These are phyloP conservation scores for Cylindrotheca closterium DNA, from an alignment of 108 stramenopile species.

Conservation along the genomic window DNA sequence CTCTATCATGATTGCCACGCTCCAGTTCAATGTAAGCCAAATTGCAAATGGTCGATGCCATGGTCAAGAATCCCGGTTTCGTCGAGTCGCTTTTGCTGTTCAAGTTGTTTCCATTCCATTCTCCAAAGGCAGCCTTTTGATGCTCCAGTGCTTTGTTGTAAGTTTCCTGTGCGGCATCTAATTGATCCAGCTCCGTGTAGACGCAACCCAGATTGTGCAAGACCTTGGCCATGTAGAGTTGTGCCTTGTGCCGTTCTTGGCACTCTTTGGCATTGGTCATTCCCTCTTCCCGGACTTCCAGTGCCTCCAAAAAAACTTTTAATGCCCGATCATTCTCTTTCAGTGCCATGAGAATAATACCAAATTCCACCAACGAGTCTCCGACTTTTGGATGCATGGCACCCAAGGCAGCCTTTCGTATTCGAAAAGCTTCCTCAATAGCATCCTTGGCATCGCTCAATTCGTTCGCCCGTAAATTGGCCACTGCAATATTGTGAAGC, in stretches of 20 bases:
- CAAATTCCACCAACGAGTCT: constrained; percentile 64
- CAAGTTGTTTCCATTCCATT: constrained; percentile 3
- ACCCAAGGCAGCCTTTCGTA: constrained; percentile 48
- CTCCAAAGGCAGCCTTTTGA: constrained; percentile 45
- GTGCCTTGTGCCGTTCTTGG: constrained; percentile 29
- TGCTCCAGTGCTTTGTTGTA: constrained; percentile 47
- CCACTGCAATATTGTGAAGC: constrained; percentile 67
- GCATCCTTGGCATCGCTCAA: constrained; percentile 64
- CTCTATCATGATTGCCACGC: constrained; percentile 38
- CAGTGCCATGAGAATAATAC: constrained; percentile 58
- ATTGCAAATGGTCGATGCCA: constrained; percentile 71
- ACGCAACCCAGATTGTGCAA: constrained; percentile 71
- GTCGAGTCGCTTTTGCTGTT: constrained; percentile 23
- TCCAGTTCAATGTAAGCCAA: constrained; percentile 57
- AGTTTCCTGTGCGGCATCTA: constrained; percentile 39
- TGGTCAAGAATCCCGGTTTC: constrained; percentile 54
- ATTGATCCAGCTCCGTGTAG: constrained; percentile 45
- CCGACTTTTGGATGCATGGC: constrained; percentile 50
- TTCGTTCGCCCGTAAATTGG: constrained; percentile 50
- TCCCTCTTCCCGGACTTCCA: constrained; percentile 47
- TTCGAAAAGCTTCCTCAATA: constrained; percentile 63
- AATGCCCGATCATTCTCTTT: constrained; percentile 55
- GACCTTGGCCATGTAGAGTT: constrained; percentile 60
- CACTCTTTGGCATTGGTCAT: constrained; percentile 15
- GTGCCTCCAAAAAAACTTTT: constrained; percentile 47